A percentile compares a stretch with the other conserved stretches of the same genome.
Conservation (phyloP, 2,329 filamentous ascomycete species). For the Stagonosporopsis cucurbitacearum region DNA sequence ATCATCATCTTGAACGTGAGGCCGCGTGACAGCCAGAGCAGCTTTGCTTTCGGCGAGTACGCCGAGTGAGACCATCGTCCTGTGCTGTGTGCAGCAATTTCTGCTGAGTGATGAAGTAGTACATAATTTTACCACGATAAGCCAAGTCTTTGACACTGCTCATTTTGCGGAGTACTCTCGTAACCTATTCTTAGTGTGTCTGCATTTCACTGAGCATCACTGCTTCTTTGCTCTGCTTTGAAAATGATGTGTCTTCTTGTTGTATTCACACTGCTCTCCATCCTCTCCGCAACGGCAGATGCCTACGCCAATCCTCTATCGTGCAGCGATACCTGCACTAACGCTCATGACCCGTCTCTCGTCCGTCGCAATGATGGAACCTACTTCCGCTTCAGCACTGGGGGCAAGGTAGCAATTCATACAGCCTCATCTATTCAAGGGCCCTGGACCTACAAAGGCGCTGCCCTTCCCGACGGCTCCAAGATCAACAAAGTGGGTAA, state of each 20-base stretch:
- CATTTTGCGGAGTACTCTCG: neutral
- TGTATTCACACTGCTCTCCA: slow-evolving; percentile 1
- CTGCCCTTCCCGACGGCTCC: slow-evolving; percentile 52
- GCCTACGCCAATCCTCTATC: slow-evolving; percentile 47
- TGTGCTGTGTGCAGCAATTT: neutral
- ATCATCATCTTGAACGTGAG: neutral
- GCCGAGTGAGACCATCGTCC: neutral
- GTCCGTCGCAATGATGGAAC: slow-evolving; percentile 55
- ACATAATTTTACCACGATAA: neutral
- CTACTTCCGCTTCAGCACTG: slow-evolving; percentile 61
- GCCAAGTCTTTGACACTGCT: neutral
- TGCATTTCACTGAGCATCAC: too few species aligned
- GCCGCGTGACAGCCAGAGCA: neutral
- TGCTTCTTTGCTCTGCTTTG: neutral
- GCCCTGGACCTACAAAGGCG: slow-evolving; percentile 56
- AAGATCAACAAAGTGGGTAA: slow-evolving; percentile 53
- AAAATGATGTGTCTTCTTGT: slow-evolving; percentile 7
- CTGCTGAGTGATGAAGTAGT: neutral
- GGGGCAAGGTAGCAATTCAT: slow-evolving; percentile 56
- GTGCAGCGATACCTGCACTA: slow-evolving; percentile 50
- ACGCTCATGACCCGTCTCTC: slow-evolving; percentile 56
- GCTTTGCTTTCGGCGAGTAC: slow-evolving; percentile 3
- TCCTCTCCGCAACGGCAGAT: slow-evolving; percentile 14
- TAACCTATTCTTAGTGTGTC: neutral
- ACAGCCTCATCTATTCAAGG: slow-evolving; percentile 54